Conservation (phyloP, 495 filamentous ascomycete genomes). For the Chlorociboria aeruginascens region DNA sequence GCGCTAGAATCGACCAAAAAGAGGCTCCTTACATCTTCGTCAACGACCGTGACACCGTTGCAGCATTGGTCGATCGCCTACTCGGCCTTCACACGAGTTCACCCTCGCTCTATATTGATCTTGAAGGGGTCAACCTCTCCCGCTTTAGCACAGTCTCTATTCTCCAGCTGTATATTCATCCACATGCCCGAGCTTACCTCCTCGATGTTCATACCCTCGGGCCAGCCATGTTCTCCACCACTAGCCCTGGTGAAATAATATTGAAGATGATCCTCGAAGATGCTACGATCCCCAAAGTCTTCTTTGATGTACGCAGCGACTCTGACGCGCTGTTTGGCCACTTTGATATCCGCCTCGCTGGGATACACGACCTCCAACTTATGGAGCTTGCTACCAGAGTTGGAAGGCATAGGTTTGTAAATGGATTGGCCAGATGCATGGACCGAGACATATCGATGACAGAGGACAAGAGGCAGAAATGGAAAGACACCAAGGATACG, state of each 20-base stretch:
- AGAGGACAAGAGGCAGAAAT: slow-evolving; percentile 11
- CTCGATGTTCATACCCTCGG: slow-evolving; percentile 39
- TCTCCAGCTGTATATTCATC: slow-evolving; percentile 27
- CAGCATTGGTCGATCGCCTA: slow-evolving; percentile 9
- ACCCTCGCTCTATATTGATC: slow-evolving; percentile 31
- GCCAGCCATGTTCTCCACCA: slow-evolving; percentile 31
- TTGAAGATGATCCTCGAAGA: slow-evolving; percentile 40
- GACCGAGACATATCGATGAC: slow-evolving; percentile 22
- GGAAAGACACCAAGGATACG: slow-evolving; percentile 30
- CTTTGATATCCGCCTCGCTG: slow-evolving; percentile 24
- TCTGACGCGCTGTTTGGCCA: slow-evolving; percentile 37
- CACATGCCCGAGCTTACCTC: slow-evolving; percentile 27
- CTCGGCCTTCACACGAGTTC: slow-evolving; percentile 22
- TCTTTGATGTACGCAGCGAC: slow-evolving; percentile 45
- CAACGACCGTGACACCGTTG: slow-evolving; percentile 4
- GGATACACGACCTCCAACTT: slow-evolving; percentile 42
- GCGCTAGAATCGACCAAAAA: too few relatives aligned
- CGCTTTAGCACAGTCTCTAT: slow-evolving; percentile 39
- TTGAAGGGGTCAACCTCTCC: slow-evolving; percentile 40
- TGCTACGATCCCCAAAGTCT: slow-evolving; percentile 30
- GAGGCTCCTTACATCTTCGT: too few relatives aligned
- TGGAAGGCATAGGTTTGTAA: slow-evolving; percentile 18
- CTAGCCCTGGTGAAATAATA: slow-evolving; percentile 19
- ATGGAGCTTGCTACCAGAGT: slow-evolving; percentile 37
- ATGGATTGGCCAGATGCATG: slow-evolving; percentile 32